phyloP scores from a whole-genome alignment of 768 basidiomycete genomes.

The Glaciozyma antarctica region DNA sequence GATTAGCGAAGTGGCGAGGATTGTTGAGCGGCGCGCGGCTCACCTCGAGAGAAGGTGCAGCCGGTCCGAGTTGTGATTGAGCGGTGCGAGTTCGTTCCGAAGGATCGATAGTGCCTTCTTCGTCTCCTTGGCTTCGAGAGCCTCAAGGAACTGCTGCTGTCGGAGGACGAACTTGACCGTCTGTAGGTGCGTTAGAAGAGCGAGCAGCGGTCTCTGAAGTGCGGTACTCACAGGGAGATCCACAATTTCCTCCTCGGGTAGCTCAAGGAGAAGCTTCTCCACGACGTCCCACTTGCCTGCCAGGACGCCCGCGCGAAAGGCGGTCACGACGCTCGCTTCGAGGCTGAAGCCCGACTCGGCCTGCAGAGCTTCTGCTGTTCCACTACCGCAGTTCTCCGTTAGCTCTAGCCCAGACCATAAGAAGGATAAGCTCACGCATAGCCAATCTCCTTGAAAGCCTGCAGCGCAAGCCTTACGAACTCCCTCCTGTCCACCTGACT shows the following conservation, averaged over 20 bases:
- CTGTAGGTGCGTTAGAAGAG: constrained; percentile 51
- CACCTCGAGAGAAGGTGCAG: constrained; percentile 83
- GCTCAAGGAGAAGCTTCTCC: constrained; percentile 34
- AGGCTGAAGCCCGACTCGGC: constrained; percentile 42
- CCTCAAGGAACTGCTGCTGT: constrained; percentile 91
- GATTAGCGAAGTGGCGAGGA: constrained; percentile 10
- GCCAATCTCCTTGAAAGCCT: constrained; percentile 42
- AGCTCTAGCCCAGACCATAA: background rate
- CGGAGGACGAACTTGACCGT: constrained; percentile 63
- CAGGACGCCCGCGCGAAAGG: constrained; percentile 39
- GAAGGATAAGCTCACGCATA: constrained; percentile 37
- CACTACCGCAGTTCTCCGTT: constrained; percentile 27
- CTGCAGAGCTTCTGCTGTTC: constrained; percentile 40
- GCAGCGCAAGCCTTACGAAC: constrained; percentile 42
- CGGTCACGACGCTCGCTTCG: constrained; percentile 36
- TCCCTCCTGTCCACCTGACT: constrained; percentile 40
- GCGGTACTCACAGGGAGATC: constrained; percentile 10
- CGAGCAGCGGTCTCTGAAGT: constrained; percentile 27
- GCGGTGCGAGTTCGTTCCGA: constrained; percentile 75
- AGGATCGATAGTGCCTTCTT: constrained; percentile 75
- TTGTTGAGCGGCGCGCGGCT: background rate
- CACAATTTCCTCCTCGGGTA: background rate
- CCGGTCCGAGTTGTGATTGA: constrained; percentile 45
- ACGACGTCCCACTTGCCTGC: constrained; percentile 42
- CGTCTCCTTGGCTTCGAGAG: constrained; percentile 69